These are phyloP conservation scores for Dictyostelium citrinum DNA, from an alignment of 78 protist species.

Conservation along the genomic window DNA sequence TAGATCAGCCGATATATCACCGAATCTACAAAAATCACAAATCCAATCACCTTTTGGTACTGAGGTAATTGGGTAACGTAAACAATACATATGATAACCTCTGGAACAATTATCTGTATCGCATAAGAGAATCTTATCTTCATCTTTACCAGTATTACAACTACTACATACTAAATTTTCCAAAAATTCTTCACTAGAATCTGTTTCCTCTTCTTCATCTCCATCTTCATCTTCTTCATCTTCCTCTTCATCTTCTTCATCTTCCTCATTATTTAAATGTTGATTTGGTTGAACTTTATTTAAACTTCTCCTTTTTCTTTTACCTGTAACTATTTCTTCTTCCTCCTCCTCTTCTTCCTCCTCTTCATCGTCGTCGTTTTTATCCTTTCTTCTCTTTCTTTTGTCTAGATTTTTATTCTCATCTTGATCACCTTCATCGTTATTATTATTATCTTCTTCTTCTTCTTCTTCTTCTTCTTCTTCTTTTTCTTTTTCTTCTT, in stretches of 20 bases:
- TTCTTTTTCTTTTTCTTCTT: neutral
- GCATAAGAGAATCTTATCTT: constrained; percentile 66
- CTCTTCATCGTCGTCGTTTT: neutral
- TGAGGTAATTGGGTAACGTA: neutral
- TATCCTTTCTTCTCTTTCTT: neutral
- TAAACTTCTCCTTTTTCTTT: neutral
- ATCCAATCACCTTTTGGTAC: constrained; percentile 74
- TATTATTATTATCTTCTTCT: neutral
- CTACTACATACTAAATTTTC: constrained; percentile 28
- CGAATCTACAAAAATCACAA: constrained; percentile 59
- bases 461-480: too few species aligned
- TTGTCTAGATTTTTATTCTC: neutral
- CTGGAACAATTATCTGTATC: constrained; percentile 58
- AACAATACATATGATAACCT: constrained; percentile 78
- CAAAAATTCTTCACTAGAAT: constrained; percentile 10
- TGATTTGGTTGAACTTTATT: constrained; percentile 6
- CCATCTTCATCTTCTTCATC: neutral
- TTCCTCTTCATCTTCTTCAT: neutral
- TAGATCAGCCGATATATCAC: constrained; percentile 7
- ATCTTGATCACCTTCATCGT: neutral
- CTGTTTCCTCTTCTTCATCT: neutral
- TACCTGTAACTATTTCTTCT: neutral
- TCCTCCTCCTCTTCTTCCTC: neutral
- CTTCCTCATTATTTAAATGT: neutral
- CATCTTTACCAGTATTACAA: constrained; percentile 63